Conservation (phyloP, 768 basidiomycete species). For the Hygrocybe coccinea region DNA sequence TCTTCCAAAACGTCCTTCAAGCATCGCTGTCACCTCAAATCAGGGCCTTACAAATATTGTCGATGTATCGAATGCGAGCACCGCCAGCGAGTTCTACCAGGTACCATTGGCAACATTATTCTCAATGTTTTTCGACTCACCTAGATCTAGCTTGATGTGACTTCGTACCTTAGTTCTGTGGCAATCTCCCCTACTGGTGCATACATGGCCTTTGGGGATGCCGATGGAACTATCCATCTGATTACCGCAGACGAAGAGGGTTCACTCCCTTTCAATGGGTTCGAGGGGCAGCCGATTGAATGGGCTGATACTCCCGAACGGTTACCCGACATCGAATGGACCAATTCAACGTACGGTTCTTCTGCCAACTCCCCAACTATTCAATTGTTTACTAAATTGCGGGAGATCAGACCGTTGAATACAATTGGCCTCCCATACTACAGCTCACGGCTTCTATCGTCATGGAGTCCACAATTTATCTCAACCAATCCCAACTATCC, state of each 20-base stretch:
- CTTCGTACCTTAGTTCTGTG: conserved; percentile 72
- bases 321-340: conserved; percentile 74
- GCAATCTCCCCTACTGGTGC: conserved; percentile 82
- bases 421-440: conserved; percentile 87
- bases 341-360: conserved; percentile 62
- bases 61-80: conserved; percentile 69
- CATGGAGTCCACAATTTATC: conserved; percentile 48
- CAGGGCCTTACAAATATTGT: conserved; percentile 83
- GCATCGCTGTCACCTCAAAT: conserved; percentile 68
- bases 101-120: conserved; percentile 34
- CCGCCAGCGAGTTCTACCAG: conserved; percentile 74
- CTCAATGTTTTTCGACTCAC: conserved; percentile 5
- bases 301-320: conserved; percentile 75
- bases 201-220: conserved; percentile 92
- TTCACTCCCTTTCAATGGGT: conserved; percentile 78
- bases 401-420: conserved; percentile 67
- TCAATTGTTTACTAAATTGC: neutral
- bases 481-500: conserved; percentile 48
- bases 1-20: conserved; percentile 71
- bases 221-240: conserved; percentile 78
- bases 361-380: neutral
- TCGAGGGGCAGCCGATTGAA: conserved; percentile 78
- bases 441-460: conserved; percentile 66
- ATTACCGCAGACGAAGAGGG: conserved; percentile 62
- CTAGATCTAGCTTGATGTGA: conserved; percentile 52